Evolutionary conservation across 2,329 filamentous ascomycete genomes (phyloP).

Genomic region (Pezicula carpinea): DNA sequence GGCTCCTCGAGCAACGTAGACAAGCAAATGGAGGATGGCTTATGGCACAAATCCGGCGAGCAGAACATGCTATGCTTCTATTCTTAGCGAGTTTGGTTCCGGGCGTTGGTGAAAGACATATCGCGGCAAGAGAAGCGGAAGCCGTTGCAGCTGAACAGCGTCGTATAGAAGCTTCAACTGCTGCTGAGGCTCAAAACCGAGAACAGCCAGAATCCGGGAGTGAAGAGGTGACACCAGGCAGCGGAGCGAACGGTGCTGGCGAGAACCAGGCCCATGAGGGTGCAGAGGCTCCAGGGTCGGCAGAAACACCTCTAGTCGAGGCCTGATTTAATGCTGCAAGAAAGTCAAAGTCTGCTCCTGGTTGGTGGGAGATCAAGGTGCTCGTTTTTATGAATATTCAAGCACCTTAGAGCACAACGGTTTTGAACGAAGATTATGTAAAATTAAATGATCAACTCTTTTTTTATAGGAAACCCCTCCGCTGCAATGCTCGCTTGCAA

Average conservation of each 20-base stretch:
- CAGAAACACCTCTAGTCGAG: conserved; percentile 11
- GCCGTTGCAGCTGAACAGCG: conserved; percentile 23
- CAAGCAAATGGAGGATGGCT: conserved; percentile 44
- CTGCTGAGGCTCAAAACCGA: conserved; percentile 13
- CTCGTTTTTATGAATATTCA: no score
- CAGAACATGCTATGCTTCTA: conserved; percentile 56
- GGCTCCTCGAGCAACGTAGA: conserved; percentile 44
- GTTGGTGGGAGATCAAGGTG: no score
- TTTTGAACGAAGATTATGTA: no score
- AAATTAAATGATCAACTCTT: no score
- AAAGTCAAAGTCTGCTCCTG: no score
- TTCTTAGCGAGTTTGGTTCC: conserved; percentile 64
- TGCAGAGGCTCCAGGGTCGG: conserved; percentile 1
- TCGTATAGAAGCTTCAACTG: conserved; percentile 17
- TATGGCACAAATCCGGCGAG: conserved; percentile 43
- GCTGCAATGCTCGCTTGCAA: no score
- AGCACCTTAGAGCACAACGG: no score
- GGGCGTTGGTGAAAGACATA: conserved; percentile 61
- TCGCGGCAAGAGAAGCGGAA: conserved; percentile 33
- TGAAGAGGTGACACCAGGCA: neutral
- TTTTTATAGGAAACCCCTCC: no score
- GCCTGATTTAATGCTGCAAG: neutral
- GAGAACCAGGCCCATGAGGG: neutral
- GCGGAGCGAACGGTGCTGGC: neutral
- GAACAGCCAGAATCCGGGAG: conserved; percentile 1